Conservation (phyloP, 805 yeast species). For the Ogataea glucozyma region DNA sequence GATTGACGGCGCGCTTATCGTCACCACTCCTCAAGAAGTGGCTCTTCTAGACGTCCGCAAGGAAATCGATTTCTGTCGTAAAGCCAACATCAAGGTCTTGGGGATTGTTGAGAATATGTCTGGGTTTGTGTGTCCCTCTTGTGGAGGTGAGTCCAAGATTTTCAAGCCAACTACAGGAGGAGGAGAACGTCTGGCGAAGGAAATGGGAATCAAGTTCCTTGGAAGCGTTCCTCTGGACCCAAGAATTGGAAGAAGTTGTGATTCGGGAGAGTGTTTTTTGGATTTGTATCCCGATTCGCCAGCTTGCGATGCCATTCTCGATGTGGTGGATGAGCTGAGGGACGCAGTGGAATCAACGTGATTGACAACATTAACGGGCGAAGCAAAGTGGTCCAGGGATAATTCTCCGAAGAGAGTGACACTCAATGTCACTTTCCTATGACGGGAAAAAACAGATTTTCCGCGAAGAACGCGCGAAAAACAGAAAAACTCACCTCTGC, state of each 20-base stretch:
- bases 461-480: too few species aligned
- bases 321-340: constrained; percentile 73
- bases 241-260: constrained; percentile 87
- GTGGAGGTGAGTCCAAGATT: constrained; percentile 86
- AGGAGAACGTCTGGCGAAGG: constrained; percentile 80
- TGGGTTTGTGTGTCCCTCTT: constrained; percentile 95
- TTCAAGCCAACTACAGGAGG: constrained; percentile 98
- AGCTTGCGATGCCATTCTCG: constrained; percentile 80
- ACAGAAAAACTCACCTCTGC: too few species aligned
- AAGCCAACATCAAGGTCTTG: constrained; percentile 80
- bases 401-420: too few species aligned
- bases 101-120: constrained; percentile 98
- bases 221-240: constrained; percentile 98
- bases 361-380: too few species aligned
- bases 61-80: constrained; percentile 91
- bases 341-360: constrained; percentile 38
- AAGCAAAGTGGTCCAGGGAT: too few species aligned
- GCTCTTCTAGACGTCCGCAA: constrained; percentile 92
- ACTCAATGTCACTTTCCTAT: too few species aligned
- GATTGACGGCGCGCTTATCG: constrained; percentile 91
- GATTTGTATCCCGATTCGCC: constrained; percentile 90
- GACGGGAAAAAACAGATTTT: too few species aligned
- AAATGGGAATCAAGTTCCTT: constrained; percentile 71
- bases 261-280: constrained; percentile 78
- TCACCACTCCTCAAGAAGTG: constrained; percentile 98